A percentile compares a stretch with the other conserved stretches of the same genome.
Conservation (phyloP, 2,329 filamentous ascomycete genomes). For the Epichloe scottii region DNA sequence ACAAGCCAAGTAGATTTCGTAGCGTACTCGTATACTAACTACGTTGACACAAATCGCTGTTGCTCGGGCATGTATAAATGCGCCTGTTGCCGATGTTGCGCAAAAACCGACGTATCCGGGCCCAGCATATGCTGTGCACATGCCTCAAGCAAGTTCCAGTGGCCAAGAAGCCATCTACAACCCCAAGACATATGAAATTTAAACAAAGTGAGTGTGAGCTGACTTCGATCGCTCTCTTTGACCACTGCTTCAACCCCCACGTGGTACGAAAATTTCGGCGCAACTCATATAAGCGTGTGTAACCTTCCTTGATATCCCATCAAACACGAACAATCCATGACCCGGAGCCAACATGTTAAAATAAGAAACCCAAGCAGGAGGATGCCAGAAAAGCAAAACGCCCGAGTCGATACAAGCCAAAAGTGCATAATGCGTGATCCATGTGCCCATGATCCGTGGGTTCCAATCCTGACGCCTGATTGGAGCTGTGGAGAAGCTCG, state of each 20-base stretch:
- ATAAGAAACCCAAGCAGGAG: not conserved
- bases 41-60: not conserved
- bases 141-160: not conserved
- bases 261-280: not conserved
- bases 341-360: not conserved
- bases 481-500: not conserved
- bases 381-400: not conserved
- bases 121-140: not conserved
- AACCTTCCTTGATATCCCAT: not conserved
- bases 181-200: not conserved
- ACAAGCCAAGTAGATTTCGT: not conserved
- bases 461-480: conserved; percentile 2
- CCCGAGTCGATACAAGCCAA: not conserved
- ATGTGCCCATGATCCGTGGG: not conserved
- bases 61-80: not conserved
- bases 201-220: not conserved
- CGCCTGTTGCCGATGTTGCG: not conserved
- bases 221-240: not conserved
- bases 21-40: not conserved
- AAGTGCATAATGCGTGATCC: not conserved
- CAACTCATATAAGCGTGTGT: conserved; percentile 6
- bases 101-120: not conserved
- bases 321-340: not conserved
- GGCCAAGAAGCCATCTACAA: not conserved
- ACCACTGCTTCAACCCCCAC: not conserved